phyloP scores from a whole-genome alignment of 192 early-diverging fungal species.

The Phlyctochytrium planicorne region DNA sequence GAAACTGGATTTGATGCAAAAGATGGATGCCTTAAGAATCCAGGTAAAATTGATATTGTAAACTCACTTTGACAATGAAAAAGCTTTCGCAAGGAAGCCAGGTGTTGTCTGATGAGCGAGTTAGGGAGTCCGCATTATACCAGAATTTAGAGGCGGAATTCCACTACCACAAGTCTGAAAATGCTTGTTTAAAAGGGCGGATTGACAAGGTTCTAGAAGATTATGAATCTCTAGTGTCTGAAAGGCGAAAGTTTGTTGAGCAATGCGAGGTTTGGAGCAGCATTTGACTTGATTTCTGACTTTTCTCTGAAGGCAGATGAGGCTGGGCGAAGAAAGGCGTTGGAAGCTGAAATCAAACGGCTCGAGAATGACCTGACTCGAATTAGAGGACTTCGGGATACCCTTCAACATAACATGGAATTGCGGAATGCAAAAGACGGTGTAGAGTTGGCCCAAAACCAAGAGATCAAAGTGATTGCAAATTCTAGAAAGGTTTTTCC shows the following conservation, averaged over 20 bases:
- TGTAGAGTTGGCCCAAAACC: slow-evolving; percentile 30
- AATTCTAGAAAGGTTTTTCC: slow-evolving; percentile 37
- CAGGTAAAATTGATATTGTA: slow-evolving; percentile 4
- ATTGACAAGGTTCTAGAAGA: slow-evolving; percentile 32
- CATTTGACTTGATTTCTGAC: background rate
- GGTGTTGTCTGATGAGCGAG: slow-evolving; percentile 27
- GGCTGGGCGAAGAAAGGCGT: slow-evolving; percentile 32
- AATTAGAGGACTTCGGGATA: slow-evolving; percentile 43
- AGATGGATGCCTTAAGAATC: slow-evolving; percentile 28
- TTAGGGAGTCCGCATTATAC: slow-evolving; percentile 21
- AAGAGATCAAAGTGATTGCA: slow-evolving; percentile 39
- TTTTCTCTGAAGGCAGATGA: slow-evolving; percentile 34
- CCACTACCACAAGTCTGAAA: slow-evolving; percentile 27
- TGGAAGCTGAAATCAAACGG: slow-evolving; percentile 44
- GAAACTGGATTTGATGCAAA: slow-evolving; percentile 25
- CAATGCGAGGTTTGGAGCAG: slow-evolving; percentile 31
- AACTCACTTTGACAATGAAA: background rate
- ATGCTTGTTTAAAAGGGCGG: slow-evolving; percentile 31
- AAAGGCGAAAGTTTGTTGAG: slow-evolving; percentile 43
- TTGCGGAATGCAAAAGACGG: slow-evolving; percentile 40
- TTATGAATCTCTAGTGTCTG: slow-evolving; percentile 27
- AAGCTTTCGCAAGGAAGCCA: background rate
- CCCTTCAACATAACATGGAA: slow-evolving; percentile 37
- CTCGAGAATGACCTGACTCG: slow-evolving; percentile 44
- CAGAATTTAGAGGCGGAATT: slow-evolving; percentile 35